These are phyloP conservation scores for Salix udensis DNA, from an alignment of 345 rosid genomes.

Conservation along the genomic window DNA sequence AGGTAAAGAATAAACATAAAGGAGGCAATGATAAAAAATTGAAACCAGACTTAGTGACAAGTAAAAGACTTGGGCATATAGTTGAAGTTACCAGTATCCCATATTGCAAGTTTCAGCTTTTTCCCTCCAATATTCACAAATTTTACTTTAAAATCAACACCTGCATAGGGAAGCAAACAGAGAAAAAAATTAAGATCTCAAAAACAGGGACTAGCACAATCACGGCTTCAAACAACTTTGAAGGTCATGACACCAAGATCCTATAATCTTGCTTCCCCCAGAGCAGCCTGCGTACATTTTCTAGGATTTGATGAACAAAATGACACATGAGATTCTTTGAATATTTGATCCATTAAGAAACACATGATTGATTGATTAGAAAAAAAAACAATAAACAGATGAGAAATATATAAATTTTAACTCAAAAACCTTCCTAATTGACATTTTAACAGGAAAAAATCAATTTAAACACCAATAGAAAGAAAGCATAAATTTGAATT, in stretches of 20 bases:
- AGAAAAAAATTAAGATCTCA: background rate
- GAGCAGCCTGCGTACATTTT: background rate
- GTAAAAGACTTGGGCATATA: background rate
- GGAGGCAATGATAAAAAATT: background rate
- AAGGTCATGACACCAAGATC: background rate
- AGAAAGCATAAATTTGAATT: background rate
- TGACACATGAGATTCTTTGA: background rate
- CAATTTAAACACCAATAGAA: background rate
- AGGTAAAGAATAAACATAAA: background rate
- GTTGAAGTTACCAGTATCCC: slow-evolving; percentile 71
- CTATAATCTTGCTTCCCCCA: background rate
- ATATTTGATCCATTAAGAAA: background rate
- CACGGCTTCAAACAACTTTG: background rate
- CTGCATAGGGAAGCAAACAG: slow-evolving; percentile 27
- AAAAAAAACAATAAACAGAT: background rate
- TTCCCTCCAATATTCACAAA: slow-evolving; percentile 69
- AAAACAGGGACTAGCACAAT: background rate
- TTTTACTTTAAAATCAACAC: slow-evolving; percentile 95
- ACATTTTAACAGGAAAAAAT: background rate
- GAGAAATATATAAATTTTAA: background rate
- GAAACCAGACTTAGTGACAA: background rate
- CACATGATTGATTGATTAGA: background rate
- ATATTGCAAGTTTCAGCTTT: slow-evolving; percentile 88
- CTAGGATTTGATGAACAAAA: background rate
- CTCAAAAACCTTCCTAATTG: background rate